Evolutionary conservation across 202 grass and related monocot genomes (phyloP), one percentile per base, ranked within the genome.

Genomic region (Sporobolus alterniflorus): DNA sequence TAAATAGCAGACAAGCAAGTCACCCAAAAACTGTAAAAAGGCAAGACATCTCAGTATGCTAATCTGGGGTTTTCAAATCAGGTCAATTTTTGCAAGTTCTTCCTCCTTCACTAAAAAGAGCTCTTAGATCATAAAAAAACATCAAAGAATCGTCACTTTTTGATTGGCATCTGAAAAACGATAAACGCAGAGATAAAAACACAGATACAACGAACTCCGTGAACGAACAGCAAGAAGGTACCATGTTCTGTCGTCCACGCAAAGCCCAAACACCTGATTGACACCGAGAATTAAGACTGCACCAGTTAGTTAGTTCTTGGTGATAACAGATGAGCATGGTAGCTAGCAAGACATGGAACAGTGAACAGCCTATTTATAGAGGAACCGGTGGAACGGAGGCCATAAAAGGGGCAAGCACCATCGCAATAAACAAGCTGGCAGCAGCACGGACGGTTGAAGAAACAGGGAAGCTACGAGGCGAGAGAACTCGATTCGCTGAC

Each of bases 401-500:
- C n/a, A 32, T 11, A 49, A 81, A 60, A 68, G 61, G 28, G 39
- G 28, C 60, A 65, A 3, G 22, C 42, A 31, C 4, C 15, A 12
- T 79, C 44, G 22, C 22, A 67, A 48, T 68, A 31, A 49, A 69
- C 77, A 42, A 76, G 85, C 78, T 44, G 85, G 71, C 79, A 72
- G 36, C 73, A 71, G 26, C 14, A 57, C 74, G 12, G 4, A 72
- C 46, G 46, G 73, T 69, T 71, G 56, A 82, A 65, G 44, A 72
- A 83, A 26, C 56, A 28, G 25, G 79, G 78, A 71, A 88, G 70
- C 52, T 64, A 87, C 78, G 4, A 14, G 62, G 61, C 32, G 17
- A 49, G 32, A 54, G 79, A 84, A 89, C 76, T 80, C 69, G 81
- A 89, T 85, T 81, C 82, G 63, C 82, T 70, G 44, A 64, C 76